These are phyloP conservation scores for Phytopythium litorale DNA, from an alignment of 352 stramenopile species.

Conservation along the genomic window DNA sequence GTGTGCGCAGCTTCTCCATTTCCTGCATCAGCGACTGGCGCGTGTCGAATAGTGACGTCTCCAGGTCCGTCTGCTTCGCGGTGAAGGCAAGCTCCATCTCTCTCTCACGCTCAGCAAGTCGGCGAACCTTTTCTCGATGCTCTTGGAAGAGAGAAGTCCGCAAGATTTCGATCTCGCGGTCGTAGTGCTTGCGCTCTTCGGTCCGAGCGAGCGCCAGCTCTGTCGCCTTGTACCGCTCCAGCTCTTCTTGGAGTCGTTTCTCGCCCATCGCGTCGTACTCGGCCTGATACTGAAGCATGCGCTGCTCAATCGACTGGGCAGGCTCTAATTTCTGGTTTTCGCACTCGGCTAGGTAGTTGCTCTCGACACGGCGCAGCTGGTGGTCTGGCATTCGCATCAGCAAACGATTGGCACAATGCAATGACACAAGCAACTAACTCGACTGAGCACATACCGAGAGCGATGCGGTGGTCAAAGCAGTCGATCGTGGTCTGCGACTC, in stretches of 20 bases:
- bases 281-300: constrained; percentile 61
- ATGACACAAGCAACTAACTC: neutral
- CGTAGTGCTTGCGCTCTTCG: constrained; percentile 54
- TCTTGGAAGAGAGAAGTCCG: constrained; percentile 42
- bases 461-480: constrained; percentile 60
- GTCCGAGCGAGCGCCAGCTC: constrained; percentile 54
- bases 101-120: constrained; percentile 48
- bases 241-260: constrained; percentile 43
- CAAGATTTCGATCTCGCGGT: constrained; percentile 42
- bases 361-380: constrained; percentile 65
- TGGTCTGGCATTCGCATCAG: constrained; percentile 30
- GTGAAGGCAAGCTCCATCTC: constrained; percentile 63
- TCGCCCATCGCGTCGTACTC: constrained; percentile 64
- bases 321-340: constrained; percentile 32
- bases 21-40: constrained; percentile 63
- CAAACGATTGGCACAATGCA: neutral
- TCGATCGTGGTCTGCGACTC: constrained; percentile 59
- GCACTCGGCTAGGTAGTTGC: constrained; percentile 41
- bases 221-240: constrained; percentile 48
- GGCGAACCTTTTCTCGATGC: constrained; percentile 36
- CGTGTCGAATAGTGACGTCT: constrained; percentile 62
- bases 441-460: constrained; percentile 23
- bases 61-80: constrained; percentile 40
- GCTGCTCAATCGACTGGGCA: constrained; percentile 43
- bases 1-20: constrained; percentile 51